Percentiles rank a stretch among this genome's conserved stretches.
Conservation (phyloP, 2,329 filamentous ascomycete genomes). For the Zasmidium angulare region DNA sequence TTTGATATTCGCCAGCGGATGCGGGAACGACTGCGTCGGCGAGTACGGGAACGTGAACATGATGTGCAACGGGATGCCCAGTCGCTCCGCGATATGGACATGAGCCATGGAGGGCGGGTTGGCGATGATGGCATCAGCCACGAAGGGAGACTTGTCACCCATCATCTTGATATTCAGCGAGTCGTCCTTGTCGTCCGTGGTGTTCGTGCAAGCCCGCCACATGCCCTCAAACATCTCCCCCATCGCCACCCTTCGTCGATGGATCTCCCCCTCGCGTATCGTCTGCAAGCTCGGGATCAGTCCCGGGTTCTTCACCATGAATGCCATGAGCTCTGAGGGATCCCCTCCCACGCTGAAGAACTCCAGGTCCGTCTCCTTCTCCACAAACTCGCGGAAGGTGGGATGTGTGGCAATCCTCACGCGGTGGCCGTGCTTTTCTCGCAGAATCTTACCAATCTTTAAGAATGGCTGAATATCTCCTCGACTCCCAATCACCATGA, state of each 20-base stretch:
- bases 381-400: slow-evolving; percentile 72
- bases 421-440: slow-evolving; percentile 69
- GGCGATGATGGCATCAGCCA: slow-evolving; percentile 79
- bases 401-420: slow-evolving; percentile 79
- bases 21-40: slow-evolving; percentile 72
- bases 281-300: slow-evolving; percentile 73
- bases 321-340: slow-evolving; percentile 78
- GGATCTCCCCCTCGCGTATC: slow-evolving; percentile 71
- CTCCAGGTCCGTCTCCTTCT: slow-evolving; percentile 69
- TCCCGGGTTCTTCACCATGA: slow-evolving; percentile 83
- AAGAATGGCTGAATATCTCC: slow-evolving; percentile 82
- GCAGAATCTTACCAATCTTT: slow-evolving; percentile 69
- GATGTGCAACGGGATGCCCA: slow-evolving; percentile 71
- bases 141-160: slow-evolving; percentile 60
- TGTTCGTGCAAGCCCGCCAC: slow-evolving; percentile 75
- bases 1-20: slow-evolving; percentile 75
- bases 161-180: slow-evolving; percentile 63
- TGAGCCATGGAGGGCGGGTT: slow-evolving; percentile 79
- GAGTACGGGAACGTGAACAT: slow-evolving; percentile 66
- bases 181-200: slow-evolving; percentile 68
- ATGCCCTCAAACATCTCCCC: slow-evolving; percentile 81
- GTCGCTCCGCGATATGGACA: slow-evolving; percentile 74
- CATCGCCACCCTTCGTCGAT: slow-evolving; percentile 66
- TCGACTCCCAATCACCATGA: slow-evolving; percentile 79
- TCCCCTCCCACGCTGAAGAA: slow-evolving; percentile 81